Evolutionary conservation across 73 alveolate genomes (phyloP).

Genomic region (Paraurostyla sp.): DNA sequence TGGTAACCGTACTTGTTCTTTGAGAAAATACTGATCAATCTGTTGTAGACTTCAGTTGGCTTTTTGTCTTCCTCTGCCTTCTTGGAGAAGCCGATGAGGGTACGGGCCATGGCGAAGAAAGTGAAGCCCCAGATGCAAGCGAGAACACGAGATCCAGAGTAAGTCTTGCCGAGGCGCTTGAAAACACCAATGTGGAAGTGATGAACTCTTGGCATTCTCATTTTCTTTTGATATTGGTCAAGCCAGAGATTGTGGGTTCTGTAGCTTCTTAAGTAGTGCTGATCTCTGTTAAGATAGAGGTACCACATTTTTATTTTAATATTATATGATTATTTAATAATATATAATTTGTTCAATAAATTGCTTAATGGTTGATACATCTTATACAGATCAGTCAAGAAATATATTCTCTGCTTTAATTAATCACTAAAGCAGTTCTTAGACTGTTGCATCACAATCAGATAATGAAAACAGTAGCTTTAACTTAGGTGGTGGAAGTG

Average conservation of each 20-base stretch:
- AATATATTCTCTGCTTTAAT: too few species aligned
- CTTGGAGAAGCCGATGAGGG: slow-evolving; percentile 58
- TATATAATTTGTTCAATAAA: too few species aligned
- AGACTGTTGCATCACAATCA: too few species aligned
- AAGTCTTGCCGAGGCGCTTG: slow-evolving; percentile 72
- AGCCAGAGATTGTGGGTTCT: slow-evolving; percentile 80
- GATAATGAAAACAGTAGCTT: too few species aligned
- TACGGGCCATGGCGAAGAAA: slow-evolving; percentile 62
- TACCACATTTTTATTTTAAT: slow-evolving; percentile 72
- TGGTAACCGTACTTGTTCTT: slow-evolving; percentile 78
- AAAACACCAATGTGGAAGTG: slow-evolving; percentile 70
- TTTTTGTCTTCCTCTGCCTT: slow-evolving; percentile 50
- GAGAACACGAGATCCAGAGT: slow-evolving; percentile 75
- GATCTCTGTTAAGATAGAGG: slow-evolving; percentile 72
- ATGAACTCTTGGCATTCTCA: slow-evolving; percentile 74
- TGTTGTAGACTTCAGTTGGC: slow-evolving; percentile 64
- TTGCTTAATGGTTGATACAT: too few species aligned
- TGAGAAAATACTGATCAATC: slow-evolving; percentile 61
- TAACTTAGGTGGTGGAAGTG: too few species aligned
- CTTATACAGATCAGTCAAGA: too few species aligned
- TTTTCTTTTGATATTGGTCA: slow-evolving; percentile 68
- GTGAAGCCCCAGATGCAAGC: slow-evolving; percentile 75
- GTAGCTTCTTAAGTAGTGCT: slow-evolving; percentile 66
- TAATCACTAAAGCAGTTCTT: too few species aligned
- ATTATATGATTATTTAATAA: slow-evolving; percentile 53